Evolutionary conservation across 331 rosid species (phyloP).

Genomic region (Stylosanthes scabra): DNA sequence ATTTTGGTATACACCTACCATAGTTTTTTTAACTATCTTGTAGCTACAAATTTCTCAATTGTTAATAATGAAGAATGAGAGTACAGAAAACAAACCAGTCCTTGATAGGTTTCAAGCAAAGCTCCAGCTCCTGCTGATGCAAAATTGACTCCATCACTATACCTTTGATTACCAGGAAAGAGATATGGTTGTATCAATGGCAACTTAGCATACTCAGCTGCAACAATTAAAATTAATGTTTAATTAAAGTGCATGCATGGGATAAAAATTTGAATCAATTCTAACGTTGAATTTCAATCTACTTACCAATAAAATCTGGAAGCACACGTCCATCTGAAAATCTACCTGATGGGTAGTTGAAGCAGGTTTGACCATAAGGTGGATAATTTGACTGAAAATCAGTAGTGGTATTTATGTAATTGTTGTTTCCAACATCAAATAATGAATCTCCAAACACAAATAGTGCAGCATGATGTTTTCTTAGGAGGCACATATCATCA

Average conservation of each 20-base stretch:
- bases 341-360: conserved; percentile 54
- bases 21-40: no score
- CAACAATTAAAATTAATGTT: neutral
- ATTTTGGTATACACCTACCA: no score
- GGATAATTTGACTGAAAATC: conserved; percentile 28
- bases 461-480: conserved; percentile 33
- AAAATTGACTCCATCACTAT: conserved; percentile 57
- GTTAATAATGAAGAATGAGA: no score
- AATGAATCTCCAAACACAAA: conserved; percentile 55
- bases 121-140: conserved; percentile 71
- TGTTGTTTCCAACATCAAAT: conserved; percentile 54
- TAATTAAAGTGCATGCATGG: neutral
- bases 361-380: conserved; percentile 57
- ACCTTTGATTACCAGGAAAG: conserved; percentile 35
- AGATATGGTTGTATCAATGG: conserved; percentile 50
- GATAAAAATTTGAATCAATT: no score
- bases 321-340: conserved; percentile 44
- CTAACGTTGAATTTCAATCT: no score
- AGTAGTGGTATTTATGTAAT: conserved; percentile 45
- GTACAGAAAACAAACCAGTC: conserved; percentile 37
- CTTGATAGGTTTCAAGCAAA: conserved; percentile 51
- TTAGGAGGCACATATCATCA: neutral
- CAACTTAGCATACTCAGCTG: conserved; percentile 60
- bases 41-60: conserved; percentile 20
- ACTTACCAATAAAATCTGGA: conserved; percentile 53